Percentiles rank a stretch among this genome's conserved stretches.
Evolutionary conservation across 495 filamentous ascomycete genomes (phyloP).

Genomic region (Hypomontagnella monticulosa): DNA sequence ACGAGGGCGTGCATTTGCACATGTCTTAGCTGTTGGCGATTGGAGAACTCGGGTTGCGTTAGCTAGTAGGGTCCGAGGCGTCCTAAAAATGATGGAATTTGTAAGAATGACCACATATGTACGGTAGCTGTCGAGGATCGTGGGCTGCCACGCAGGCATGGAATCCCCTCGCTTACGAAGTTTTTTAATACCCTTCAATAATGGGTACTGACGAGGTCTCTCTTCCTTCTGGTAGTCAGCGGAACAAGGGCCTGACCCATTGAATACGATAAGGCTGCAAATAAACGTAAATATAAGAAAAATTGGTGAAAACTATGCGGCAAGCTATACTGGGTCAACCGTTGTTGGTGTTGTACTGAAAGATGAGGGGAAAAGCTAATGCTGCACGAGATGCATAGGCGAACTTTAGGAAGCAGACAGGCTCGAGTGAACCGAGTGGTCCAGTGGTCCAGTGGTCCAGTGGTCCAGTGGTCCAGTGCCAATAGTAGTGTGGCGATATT

Average conservation of each 20-base stretch:
- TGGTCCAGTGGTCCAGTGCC: slow-evolving; percentile 17
- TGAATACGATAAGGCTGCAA: slow-evolving; percentile 38
- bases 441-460: slow-evolving; percentile 13
- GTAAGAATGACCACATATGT: slow-evolving; percentile 15
- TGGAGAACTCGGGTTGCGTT: not conserved
- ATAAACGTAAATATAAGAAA: not conserved
- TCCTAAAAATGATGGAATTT: slow-evolving; percentile 12
- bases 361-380: slow-evolving; percentile 30
- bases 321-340: slow-evolving; percentile 15
- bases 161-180: slow-evolving; percentile 2
- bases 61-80: not conserved
- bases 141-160: slow-evolving; percentile 31
- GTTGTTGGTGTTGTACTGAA: slow-evolving; percentile 12
- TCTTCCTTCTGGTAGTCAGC: too few species aligned
- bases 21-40: not conserved
- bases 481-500: slow-evolving; percentile 41
- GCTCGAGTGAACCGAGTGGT: slow-evolving; percentile 26
- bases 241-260: slow-evolving; percentile 5
- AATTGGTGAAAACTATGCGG: slow-evolving; percentile 19
- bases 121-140: slow-evolving; percentile 11
- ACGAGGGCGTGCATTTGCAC: too few species aligned
- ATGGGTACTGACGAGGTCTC: too few species aligned
- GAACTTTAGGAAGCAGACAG: slow-evolving; percentile 22
- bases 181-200: not conserved
- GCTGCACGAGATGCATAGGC: slow-evolving; percentile 44